Evolutionary conservation across 768 basidiomycete genomes (phyloP), one percentile per base, ranked within the genome.

Genomic region (Cyathus striatus): DNA sequence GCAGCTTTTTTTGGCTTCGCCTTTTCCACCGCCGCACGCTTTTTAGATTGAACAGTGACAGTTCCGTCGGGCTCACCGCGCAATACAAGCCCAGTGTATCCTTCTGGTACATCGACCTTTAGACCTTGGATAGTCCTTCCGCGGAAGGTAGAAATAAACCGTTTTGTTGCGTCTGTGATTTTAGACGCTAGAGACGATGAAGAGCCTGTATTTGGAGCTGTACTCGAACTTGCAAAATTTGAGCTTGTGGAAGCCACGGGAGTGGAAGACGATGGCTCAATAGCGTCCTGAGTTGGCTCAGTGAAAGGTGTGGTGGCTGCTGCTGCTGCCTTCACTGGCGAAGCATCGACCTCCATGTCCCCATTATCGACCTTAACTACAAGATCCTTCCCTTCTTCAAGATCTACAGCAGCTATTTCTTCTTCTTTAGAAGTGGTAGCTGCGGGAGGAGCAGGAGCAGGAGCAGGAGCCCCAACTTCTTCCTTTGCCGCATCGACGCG

Each of bases 91-190:
- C 90, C 90, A 0, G 65, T 53, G 53, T 87, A 91, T 0, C 87
- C 87, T 5, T 61, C 53, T 1, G 88, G 89, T 0, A 90, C 49
- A 16, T 66, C 61, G 1, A 88, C 67, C 13, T 69, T 66, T 16
- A 83, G 60, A 1, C 90, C 87, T 34, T 86, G 83, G 30, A 92
- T 69, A 10, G 67, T 70, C n/a, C 90, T 67, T 9, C 90, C 90
- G 2, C 90, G 72, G 61, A 91, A 92, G 0, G 85, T 65, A 9
- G 89, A 81, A 0, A 75, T 54, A 35, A 76, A 78, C 34, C 73
- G 77, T 42, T 60, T 62, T 38, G 61, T 46, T 17, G 54, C 46
- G 14, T 55, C 56, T 7, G 51, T 58, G n/a, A 58, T 53, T 47
- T 43, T 42, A 9, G 39, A n/a, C n/a, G 45, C 35, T 6, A 45